Evolutionary conservation across 2,329 filamentous ascomycete species (phyloP), one percentile per base, ranked within the genome.

Genomic region (Curvularia lunata): DNA sequence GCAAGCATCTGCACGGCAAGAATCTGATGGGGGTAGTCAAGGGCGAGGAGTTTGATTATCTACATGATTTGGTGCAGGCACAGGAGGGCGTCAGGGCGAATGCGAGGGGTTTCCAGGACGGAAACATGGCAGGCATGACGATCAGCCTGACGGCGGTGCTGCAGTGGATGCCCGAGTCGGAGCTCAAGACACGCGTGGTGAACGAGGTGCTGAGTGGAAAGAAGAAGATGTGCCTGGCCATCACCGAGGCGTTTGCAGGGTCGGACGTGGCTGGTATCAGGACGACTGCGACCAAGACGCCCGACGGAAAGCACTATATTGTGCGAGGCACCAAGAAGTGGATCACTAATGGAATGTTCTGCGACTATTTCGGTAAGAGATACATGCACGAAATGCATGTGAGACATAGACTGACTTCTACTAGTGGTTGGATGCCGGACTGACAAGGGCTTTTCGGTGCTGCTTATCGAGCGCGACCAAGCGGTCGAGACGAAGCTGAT

Each of bases 161-260:
- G 72, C 89, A 94, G 56, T 96, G 88, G 82, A 85, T 90, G 75
- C 86, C 84, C 50, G 84, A 94, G 69, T 81, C 86, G 54, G 80
- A 80, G 41, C 84, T 91, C 67, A 88, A 88, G 78, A 83, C 88
- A 66, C 83, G 82, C 52, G 83, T 96, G 46, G 85, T 87, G 32
- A 82, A 87, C 34, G 90, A 95, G 68, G 88, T 91, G 45, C 84
- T 96, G 64, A 86, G 84, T 45, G 91, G 91, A 59, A 86, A 88
- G 83, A 95, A 95, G 85, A 93, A 93, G 83, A 91, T 95, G 73
- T 94, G 89, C 72, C 82, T 96, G 3, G 91, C 91, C 52, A 92
- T 96, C 71, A 95, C 91, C 1, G 92, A 96, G 78, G 91, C 92
- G 0, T 95, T 96, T 77, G 91, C 91, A 16, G 91, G 91, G 13